Percentiles rank a stretch among this genome's conserved stretches.
Evolutionary conservation across 1,139 yeast genomes (phyloP).

Genomic region (Saccharomycopsis phalli): DNA sequence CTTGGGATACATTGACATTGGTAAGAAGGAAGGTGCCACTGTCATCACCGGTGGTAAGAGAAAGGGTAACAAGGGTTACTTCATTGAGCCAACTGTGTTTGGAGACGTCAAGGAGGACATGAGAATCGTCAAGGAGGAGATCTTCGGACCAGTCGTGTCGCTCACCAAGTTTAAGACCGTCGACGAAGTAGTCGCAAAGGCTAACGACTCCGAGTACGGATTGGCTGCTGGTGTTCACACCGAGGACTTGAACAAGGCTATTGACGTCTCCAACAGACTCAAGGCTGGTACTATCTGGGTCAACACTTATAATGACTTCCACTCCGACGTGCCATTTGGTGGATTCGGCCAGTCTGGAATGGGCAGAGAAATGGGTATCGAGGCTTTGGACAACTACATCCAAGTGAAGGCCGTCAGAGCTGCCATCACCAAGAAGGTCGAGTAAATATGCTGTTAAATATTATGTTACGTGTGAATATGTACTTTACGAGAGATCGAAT

Average conservation of each 20-base stretch:
- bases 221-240: constrained; percentile 85
- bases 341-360: constrained; percentile 84
- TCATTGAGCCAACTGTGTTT: constrained; percentile 72
- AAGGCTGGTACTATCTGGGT: constrained; percentile 83
- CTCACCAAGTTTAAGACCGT: constrained; percentile 62
- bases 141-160: constrained; percentile 80
- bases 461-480: neutral
- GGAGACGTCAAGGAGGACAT: constrained; percentile 58
- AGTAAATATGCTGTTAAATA: neutral
- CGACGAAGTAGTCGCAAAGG: constrained; percentile 61
- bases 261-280: constrained; percentile 55
- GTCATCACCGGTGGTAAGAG: constrained; percentile 74
- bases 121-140: constrained; percentile 72
- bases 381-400: constrained; percentile 75
- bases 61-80: constrained; percentile 60
- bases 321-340: constrained; percentile 69
- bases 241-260: constrained; percentile 45
- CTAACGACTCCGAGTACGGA: constrained; percentile 72
- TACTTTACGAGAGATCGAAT: constrained; percentile 60
- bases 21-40: constrained; percentile 68
- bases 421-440: constrained; percentile 16
- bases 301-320: constrained; percentile 77
- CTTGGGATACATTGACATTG: constrained; percentile 60
- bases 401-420: constrained; percentile 73
- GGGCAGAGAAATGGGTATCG: constrained; percentile 88